These are phyloP conservation scores for Penicillium expansum DNA, from an alignment of 2,329 filamentous ascomycete genomes.

Conservation along the genomic window DNA sequence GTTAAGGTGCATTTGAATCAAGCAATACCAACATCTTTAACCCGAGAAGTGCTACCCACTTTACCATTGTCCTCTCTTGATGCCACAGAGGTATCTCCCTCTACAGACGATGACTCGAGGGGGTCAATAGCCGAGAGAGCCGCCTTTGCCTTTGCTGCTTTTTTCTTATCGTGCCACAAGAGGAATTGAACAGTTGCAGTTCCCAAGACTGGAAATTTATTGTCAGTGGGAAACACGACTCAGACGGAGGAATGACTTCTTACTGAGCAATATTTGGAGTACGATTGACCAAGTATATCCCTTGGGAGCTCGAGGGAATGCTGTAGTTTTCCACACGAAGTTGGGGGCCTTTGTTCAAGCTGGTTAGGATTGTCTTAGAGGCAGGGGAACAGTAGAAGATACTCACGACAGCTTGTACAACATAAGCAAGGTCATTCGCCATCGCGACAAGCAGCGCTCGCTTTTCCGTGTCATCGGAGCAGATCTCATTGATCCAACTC, in stretches of 20 bases:
- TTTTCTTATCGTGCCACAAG: constrained; percentile 3
- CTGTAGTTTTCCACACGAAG: constrained; percentile 45
- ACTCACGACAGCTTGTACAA: constrained; percentile 34
- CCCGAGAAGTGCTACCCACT: background rate
- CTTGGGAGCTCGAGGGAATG: constrained; percentile 38
- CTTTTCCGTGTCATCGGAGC: constrained; percentile 32
- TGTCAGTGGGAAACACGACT: background rate
- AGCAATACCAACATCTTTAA: background rate
- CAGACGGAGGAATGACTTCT: background rate
- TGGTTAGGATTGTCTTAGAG: background rate
- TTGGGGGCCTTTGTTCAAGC: constrained; percentile 30
- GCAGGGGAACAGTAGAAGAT: too few species aligned
- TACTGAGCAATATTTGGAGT: constrained; percentile 36
- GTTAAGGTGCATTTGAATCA: background rate
- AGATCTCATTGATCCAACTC: constrained; percentile 39
- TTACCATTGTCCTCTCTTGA: background rate
- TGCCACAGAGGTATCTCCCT: background rate
- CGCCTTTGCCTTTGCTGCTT: background rate
- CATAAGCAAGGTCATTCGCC: constrained; percentile 36
- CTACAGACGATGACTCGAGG: background rate
- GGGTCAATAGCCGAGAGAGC: background rate
- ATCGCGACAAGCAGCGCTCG: constrained; percentile 32
- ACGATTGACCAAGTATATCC: constrained; percentile 41
- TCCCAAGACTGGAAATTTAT: background rate
- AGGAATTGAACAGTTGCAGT: constrained; percentile 3